A percentile compares a stretch with the other conserved stretches of the same genome.
These are phyloP conservation scores for Gossypium mustelinum DNA, from an alignment of 345 rosid species.

Conservation along the genomic window DNA sequence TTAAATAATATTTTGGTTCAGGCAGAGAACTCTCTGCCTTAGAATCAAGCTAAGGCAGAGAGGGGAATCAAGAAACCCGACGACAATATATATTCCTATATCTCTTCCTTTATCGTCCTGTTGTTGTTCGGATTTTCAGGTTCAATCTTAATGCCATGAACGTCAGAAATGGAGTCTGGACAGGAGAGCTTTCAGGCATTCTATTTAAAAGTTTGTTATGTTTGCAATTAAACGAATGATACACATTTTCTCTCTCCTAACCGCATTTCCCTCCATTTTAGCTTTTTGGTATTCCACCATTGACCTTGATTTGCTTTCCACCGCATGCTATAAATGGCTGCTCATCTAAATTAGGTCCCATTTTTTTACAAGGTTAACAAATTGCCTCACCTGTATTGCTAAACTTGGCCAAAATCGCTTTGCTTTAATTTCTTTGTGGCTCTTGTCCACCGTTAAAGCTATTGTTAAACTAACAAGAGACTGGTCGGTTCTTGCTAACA, in stretches of 20 bases:
- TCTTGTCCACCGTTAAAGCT: no score
- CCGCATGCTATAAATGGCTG: not conserved
- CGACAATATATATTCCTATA: not conserved
- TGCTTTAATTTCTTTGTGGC: no score
- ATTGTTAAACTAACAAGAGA: no score
- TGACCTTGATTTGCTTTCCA: not conserved
- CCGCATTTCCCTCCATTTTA: slow-evolving; percentile 34
- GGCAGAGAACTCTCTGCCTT: slow-evolving; percentile 64
- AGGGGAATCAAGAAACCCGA: slow-evolving; percentile 18
- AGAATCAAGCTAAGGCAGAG: slow-evolving; percentile 52
- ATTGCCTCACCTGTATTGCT: no score
- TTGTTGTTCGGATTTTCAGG: slow-evolving; percentile 15
- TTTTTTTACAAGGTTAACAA: no score
- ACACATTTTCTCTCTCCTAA: slow-evolving; percentile 8
- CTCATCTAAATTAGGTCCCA: no score
- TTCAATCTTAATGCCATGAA: slow-evolving; percentile 19
- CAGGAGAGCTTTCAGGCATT: slow-evolving; percentile 57
- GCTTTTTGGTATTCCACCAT: not conserved
- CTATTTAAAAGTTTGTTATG: slow-evolving; percentile 33
- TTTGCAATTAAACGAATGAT: slow-evolving; percentile 12
- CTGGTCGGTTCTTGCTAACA: no score
- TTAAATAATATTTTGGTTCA: not conserved
- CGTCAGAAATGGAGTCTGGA: slow-evolving; percentile 38
- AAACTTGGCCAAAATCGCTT: no score
- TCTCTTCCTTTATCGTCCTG: slow-evolving; percentile 12